Conservation (phyloP, 345 rosid species). For the Arabidopsis suecica region DNA sequence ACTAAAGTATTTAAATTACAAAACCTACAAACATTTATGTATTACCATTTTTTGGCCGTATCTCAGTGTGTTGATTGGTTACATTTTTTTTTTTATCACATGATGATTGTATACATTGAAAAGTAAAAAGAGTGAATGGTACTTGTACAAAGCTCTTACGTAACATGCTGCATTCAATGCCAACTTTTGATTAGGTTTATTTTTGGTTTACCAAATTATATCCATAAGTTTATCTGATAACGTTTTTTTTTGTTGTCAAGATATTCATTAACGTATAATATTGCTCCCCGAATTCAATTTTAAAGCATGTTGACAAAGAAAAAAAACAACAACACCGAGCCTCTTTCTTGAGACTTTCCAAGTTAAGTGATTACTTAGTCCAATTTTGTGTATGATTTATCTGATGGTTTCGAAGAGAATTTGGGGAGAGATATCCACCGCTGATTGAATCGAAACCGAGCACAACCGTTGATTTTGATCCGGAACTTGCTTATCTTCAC, state of each 20-base stretch:
- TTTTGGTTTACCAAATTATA: background rate
- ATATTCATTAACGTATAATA: too few species aligned
- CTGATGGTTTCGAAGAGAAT: conserved; percentile 53
- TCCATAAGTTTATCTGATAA: background rate
- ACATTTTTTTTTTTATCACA: too few species aligned
- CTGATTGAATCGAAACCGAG: conserved; percentile 53
- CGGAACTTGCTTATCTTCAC: conserved; percentile 62
- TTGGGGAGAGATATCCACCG: conserved; percentile 62
- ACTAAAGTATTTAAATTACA: too few species aligned
- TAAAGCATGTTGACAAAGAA: background rate
- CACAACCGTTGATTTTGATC: conserved; percentile 69
- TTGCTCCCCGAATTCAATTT: background rate
- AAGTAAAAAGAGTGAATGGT: background rate
- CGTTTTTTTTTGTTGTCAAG: too few species aligned
- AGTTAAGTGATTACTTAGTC: conserved; percentile 38
- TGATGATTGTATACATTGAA: too few species aligned
- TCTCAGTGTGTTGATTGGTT: too few species aligned
- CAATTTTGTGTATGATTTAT: conserved; percentile 55
- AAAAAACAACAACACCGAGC: too few species aligned
- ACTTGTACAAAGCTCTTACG: background rate
- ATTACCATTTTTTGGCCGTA: too few species aligned
- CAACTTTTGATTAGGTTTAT: background rate
- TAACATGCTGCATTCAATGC: background rate
- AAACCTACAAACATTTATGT: too few species aligned
- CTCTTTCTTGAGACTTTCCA: background rate